Percentiles rank a stretch among this genome's conserved stretches.
These are phyloP conservation scores for Phytophthora hybrid DNA, from an alignment of 352 stramenopile genomes.

Conservation along the genomic window DNA sequence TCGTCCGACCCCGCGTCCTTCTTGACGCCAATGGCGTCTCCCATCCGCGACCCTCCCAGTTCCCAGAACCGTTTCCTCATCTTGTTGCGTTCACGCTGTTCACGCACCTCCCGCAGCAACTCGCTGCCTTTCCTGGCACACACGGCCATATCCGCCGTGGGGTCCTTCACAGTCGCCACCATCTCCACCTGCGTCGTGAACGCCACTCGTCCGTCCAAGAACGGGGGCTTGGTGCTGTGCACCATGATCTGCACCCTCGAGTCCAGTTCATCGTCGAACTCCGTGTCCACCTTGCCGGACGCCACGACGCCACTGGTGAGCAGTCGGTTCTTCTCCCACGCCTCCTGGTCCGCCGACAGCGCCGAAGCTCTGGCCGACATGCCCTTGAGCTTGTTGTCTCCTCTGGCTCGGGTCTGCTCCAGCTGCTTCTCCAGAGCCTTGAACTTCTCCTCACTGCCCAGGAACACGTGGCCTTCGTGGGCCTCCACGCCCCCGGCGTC, in stretches of 20 bases:
- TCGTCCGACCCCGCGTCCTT: constrained; percentile 61
- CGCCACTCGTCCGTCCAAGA: constrained; percentile 93
- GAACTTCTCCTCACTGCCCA: constrained; percentile 94
- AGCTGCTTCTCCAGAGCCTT: constrained; percentile 92
- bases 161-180: constrained; percentile 96
- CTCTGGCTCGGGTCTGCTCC: constrained; percentile 73
- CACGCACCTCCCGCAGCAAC: constrained; percentile 77
- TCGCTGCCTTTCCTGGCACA: constrained; percentile 95
- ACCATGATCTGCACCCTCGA: constrained; percentile 97
- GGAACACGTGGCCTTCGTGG: constrained; percentile 85
- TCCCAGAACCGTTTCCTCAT: constrained; percentile 99
- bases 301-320: constrained; percentile 95
- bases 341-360: constrained; percentile 97
- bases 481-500: constrained; percentile 71
- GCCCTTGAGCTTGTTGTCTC: constrained; percentile 90
- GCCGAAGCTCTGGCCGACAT: constrained; percentile 93
- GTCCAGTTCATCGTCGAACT: constrained; percentile 96
- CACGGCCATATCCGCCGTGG: constrained; percentile 96
- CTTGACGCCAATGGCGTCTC: constrained; percentile 95
- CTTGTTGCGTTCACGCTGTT: constrained; percentile 87
- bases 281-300: constrained; percentile 70
- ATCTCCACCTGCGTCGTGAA: constrained; percentile 97
- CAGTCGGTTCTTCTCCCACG: constrained; percentile 98
- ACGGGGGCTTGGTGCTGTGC: constrained; percentile 98
- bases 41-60: constrained; percentile 97